A percentile compares a stretch with the other conserved stretches of the same genome.
phyloP scores from a whole-genome alignment of 1,139 yeast species.

The Pichia sp. region DNA sequence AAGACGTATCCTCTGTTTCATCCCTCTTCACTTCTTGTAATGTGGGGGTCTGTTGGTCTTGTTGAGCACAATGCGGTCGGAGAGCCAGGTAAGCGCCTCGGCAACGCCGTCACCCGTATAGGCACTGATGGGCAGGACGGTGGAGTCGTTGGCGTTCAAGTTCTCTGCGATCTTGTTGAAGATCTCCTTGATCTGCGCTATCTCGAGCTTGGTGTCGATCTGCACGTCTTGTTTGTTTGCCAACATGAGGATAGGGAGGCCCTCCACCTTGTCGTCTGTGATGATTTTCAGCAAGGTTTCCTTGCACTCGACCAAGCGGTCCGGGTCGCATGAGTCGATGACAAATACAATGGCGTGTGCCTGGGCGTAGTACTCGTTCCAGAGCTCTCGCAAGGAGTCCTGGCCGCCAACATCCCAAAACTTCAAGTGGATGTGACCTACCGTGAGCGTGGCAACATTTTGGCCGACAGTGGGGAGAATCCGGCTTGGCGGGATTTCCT shows the following conservation, averaged over 20 bases:
- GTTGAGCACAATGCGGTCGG: constrained; percentile 70
- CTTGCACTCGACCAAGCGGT: constrained; percentile 78
- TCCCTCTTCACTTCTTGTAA: constrained; percentile 1
- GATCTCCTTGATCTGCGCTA: constrained; percentile 72
- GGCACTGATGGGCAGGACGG: constrained; percentile 87
- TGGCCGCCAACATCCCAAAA: constrained; percentile 99
- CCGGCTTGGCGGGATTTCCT: constrained; percentile 43
- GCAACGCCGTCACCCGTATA: constrained; percentile 79
- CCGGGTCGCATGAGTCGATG: constrained; percentile 85
- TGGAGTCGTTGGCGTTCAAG: constrained; percentile 83
- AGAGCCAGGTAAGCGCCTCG: constrained; percentile 88
- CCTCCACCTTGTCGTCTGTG: constrained; percentile 55
- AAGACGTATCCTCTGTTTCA: too few relatives aligned
- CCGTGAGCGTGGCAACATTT: constrained; percentile 39
- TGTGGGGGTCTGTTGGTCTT: constrained; percentile 68
- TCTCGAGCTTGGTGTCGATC: constrained; percentile 67
- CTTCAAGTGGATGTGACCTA: constrained; percentile 44
- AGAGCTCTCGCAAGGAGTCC: constrained; percentile 69
- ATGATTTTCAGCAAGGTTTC: constrained; percentile 50
- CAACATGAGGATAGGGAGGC: constrained; percentile 86
- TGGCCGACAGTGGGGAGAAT: constrained; percentile 76
- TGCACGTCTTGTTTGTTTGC: constrained; percentile 88
- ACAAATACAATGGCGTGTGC: constrained; percentile 92
- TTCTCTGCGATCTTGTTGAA: constrained; percentile 76
- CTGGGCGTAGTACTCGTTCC: constrained; percentile 80